Conservation (phyloP, 208 protist species). For the Trypanosoma mega region DNA sequence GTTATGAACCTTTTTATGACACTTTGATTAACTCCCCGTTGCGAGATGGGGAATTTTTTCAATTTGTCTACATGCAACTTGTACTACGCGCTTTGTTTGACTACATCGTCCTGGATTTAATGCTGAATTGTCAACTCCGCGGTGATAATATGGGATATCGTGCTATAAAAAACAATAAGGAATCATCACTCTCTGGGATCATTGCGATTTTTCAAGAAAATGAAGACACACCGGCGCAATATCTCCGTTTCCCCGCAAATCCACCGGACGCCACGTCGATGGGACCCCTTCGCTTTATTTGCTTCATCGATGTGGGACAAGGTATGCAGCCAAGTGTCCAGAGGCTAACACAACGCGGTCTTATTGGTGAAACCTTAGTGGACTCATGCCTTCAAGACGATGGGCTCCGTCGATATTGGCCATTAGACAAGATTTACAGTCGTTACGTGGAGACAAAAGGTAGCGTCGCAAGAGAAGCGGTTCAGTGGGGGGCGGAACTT, state of each 20-base stretch:
- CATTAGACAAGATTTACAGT: conserved; percentile 76
- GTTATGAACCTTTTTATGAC: conserved; percentile 85
- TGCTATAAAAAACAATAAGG: conserved; percentile 19
- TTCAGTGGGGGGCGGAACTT: conserved; percentile 51
- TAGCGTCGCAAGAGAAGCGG: conserved; percentile 31
- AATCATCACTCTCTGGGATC: conserved; percentile 55
- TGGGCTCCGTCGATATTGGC: conserved; percentile 87
- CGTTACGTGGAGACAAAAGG: conserved; percentile 61
- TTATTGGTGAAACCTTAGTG: conserved; percentile 78
- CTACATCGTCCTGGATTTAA: conserved; percentile 78
- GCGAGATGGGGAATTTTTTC: conserved; percentile 72
- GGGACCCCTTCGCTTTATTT: conserved; percentile 57
- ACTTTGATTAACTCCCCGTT: conserved; percentile 72
- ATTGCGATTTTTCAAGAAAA: conserved; percentile 52
- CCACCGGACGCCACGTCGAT: background rate
- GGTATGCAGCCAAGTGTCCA: conserved; percentile 64
- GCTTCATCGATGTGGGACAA: conserved; percentile 85
- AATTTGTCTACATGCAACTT: conserved; percentile 83
- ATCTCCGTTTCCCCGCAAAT: conserved; percentile 64
- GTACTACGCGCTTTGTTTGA: conserved; percentile 66
- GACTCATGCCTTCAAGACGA: conserved; percentile 84
- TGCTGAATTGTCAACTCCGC: conserved; percentile 83
- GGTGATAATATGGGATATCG: conserved; percentile 85
- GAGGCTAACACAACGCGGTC: conserved; percentile 39
- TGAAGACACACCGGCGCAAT: conserved; percentile 34